Evolutionary conservation across 78 protist species (phyloP).

Genomic region (Dictyostelium purpureum): DNA sequence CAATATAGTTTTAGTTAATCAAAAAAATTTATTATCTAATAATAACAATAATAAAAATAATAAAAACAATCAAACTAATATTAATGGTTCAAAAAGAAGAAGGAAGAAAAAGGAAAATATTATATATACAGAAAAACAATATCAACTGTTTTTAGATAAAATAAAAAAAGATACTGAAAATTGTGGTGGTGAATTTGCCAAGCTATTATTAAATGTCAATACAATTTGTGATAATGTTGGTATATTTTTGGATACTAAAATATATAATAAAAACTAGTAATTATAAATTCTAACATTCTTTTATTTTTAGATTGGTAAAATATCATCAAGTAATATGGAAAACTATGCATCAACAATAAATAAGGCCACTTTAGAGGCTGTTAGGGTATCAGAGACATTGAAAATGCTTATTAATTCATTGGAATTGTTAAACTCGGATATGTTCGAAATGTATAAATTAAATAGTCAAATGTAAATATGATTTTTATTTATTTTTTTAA

Average conservation of each 20-base stretch:
- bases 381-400: background rate
- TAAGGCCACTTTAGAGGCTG: background rate
- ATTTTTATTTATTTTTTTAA: background rate
- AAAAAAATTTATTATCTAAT: background rate
- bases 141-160: background rate
- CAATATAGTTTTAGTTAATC: background rate
- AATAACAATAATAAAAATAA: background rate
- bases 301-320: background rate
- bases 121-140: background rate
- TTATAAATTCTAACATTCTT: background rate
- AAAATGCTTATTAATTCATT: background rate
- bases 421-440: conserved; percentile 19
- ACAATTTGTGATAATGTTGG: conserved; percentile 17
- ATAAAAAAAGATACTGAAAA: background rate
- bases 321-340: background rate
- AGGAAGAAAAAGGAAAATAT: background rate
- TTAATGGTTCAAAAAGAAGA: background rate
- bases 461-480: conserved; percentile 5
- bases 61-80: background rate
- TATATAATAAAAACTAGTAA: background rate
- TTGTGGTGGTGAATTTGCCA: background rate
- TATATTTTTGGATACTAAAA: background rate
- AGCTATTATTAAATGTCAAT: background rate
- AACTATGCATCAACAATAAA: background rate
- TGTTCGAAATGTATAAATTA: background rate